Evolutionary conservation across 192 early-diverging fungal genomes (phyloP), one percentile per base, ranked within the genome.

Genomic region (Coemansia furcata): DNA sequence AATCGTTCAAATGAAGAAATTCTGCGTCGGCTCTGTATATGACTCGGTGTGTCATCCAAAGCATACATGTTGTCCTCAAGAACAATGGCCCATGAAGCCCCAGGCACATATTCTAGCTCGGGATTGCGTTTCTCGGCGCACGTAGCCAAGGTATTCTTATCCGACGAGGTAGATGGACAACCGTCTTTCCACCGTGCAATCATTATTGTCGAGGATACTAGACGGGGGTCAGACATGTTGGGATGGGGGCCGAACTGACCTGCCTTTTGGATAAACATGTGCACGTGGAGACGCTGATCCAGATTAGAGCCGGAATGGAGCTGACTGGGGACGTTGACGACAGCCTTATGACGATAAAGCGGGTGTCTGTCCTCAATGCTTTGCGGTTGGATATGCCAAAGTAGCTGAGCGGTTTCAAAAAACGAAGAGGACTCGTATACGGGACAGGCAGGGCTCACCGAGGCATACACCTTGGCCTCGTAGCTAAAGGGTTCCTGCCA

Each of bases 361-460:
- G 70, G 70, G 37, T 60, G 35, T 35, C 42, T 72, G 70, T 36
- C 54, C 14, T 17, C 43, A 2, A 66, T 14, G 37, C 32, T 54
- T 46, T 72, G 70, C 30, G 55, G 64, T 6, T 32, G 63, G 19
- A 47, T 66, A 6, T 49, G 59, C 70, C 70, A 72, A n/a, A 72
- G 54, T 63, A 72, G 29, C 71, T 62, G 63, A 19, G 71, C 71
- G 3, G 7, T 39, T n/a, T 72, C 58, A 23, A 72, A 72, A 23
- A 65, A 72, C 9, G 7, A 32, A 2, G 7, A 29, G 23, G 23
- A 26, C 23, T 26, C 55, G 36, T 61, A 65, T 32, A 2, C 5
- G 46, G 63, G 58, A 21, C 65, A 35, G 32, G 3, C 15, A n/a
- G 43, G 23, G 26, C 42, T 55, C 2, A 47, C 35, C 21, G 69